These are phyloP conservation scores for Clausena lansium DNA, from an alignment of 345 rosid genomes.

Conservation along the genomic window DNA sequence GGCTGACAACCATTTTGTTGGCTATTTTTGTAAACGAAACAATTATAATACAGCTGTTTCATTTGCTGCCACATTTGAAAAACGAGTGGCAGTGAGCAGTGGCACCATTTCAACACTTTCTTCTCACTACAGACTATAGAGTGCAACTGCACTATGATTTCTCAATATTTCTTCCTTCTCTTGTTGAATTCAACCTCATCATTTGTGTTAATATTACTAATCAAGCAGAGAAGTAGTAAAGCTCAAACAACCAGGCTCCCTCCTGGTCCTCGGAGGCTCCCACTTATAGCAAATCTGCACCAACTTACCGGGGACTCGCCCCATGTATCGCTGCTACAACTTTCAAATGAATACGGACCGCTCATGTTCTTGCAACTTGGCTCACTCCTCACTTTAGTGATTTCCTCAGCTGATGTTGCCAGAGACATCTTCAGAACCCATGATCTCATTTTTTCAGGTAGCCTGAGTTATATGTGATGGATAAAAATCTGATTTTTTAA, in stretches of 20 bases:
- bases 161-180: not conserved
- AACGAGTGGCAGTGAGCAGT: no score
- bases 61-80: no score
- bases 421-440: constrained; percentile 36
- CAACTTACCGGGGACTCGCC: constrained; percentile 25
- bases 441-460: constrained; percentile 36
- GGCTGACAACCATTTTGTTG: no score
- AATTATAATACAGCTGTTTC: no score
- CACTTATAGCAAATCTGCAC: constrained; percentile 40
- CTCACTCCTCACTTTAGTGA: constrained; percentile 31
- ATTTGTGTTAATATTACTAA: not conserved
- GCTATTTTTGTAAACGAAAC: no score
- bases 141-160: not conserved
- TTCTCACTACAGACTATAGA: not conserved
- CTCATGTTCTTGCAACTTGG: constrained; percentile 46
- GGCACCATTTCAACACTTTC: no score
- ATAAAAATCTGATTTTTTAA: no score
- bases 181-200: not conserved
- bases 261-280: constrained; percentile 43
- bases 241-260: constrained; percentile 20
- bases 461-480: constrained; percentile 21
- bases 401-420: constrained; percentile 40
- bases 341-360: constrained; percentile 32
- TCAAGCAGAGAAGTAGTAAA: not conserved
- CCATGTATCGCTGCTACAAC: constrained; percentile 28